Evolutionary conservation across 2,329 filamentous ascomycete genomes (phyloP), one percentile per base, ranked within the genome.

Genomic region (Amauroascus verrucosus): DNA sequence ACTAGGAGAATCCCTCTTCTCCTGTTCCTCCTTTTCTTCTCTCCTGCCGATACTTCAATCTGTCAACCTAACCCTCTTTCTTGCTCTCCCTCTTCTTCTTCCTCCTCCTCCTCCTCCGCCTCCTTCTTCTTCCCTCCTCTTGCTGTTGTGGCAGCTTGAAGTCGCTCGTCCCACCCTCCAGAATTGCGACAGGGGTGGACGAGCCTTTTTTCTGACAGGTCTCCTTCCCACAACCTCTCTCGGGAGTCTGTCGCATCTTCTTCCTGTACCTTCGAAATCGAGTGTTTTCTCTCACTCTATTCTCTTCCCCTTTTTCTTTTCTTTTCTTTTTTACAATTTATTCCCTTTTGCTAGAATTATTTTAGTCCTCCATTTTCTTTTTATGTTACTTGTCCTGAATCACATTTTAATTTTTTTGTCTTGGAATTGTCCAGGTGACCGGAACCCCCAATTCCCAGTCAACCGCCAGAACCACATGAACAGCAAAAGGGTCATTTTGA

Each of bases 101-200:
- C 38, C 20, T 24, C 37, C 38, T 41, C 41, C 13, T 28, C 41
- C 28, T 44, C 28, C n/a, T 44, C 30, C 33, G 5, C 22, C 13
- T 33, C 8, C 11, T 41, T 41, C 33, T 28, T 24, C 18, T 30
- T 32, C 20, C 22, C 13, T 30, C 37, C 18, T 33, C 24, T n/a
- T n/a, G 49, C 40, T 37, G 49, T 44, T 26, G 49, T 51, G 49
- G 49, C 38, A 35, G 49, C 49, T 50, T 40, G n/a, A n/a, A n/a
- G n/a, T n/a, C n/a, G 14, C 5, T 41, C 18, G 37, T 50, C 48
- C 20, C 16, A 50, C 48, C 48, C 35, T 41, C 26, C 48, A 32
- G 33, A 20, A 6, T 20, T 32, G 48, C 46, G 32, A 48, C 9
- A 38, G 7, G 4, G 22, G 22, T 45, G 22, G 41, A 26, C 40